Conservation (phyloP, 2,329 filamentous ascomycete species). For the Alternaria angustiovoidea region DNA sequence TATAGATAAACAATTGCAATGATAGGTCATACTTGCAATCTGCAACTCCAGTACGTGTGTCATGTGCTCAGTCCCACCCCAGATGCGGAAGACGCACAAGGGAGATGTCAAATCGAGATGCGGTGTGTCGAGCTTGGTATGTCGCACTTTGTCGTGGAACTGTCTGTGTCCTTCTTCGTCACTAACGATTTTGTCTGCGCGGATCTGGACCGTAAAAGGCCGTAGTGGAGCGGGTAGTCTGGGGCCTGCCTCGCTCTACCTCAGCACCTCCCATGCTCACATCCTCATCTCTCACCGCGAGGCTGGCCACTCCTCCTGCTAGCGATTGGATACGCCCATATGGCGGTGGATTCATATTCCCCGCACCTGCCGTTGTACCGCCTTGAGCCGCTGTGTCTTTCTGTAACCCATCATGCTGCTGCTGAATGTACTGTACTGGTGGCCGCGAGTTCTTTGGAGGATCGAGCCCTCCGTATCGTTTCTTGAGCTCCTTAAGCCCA, state of each 20-base stretch:
- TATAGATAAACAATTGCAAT: background rate
- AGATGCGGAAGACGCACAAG: background rate
- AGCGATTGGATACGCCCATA: background rate
- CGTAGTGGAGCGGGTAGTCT: background rate
- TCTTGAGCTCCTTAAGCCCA: constrained; percentile 4
- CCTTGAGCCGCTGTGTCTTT: background rate
- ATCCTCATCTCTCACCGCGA: background rate
- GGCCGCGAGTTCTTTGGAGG: background rate
- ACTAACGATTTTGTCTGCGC: background rate
- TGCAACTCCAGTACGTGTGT: background rate
- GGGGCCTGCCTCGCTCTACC: background rate
- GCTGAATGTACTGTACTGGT: background rate
- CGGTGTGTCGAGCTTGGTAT: background rate
- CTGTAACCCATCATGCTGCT: background rate
- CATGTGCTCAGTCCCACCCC: no score
- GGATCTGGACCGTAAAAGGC: constrained; percentile 6
- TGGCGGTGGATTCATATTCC: background rate
- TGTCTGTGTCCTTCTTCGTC: background rate
- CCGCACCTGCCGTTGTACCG: background rate
- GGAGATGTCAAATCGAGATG: background rate
- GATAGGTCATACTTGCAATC: background rate
- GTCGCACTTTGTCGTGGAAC: background rate
- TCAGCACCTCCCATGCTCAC: background rate
- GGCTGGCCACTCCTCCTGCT: background rate
- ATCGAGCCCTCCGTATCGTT: constrained; percentile 5